These are phyloP conservation scores for Cornus kousa DNA, from an alignment of 148 eudicot species.

Conservation along the genomic window DNA sequence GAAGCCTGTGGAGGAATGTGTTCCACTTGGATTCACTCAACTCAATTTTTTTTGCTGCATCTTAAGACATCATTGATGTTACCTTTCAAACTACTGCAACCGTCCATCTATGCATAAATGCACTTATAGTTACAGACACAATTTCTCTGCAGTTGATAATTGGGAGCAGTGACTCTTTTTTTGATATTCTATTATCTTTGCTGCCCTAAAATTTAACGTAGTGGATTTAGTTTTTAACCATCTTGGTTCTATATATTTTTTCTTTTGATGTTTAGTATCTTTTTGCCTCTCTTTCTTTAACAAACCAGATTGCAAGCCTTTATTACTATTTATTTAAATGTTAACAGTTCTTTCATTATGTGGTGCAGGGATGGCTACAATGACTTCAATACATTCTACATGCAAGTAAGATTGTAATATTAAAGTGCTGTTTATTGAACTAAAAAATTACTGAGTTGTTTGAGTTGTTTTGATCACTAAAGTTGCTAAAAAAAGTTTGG, in stretches of 20 bases:
- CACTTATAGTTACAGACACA: no score
- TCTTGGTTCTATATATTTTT: not conserved
- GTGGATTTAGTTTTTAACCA: not conserved
- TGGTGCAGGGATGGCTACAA: constrained; percentile 96
- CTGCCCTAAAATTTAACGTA: not conserved
- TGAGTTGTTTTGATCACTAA: no score
- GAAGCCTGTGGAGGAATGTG: not conserved
- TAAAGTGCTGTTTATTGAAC: not conserved
- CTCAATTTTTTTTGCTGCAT: not conserved
- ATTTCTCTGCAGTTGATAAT: not conserved
- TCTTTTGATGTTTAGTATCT: not conserved
- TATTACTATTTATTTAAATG: not conserved
- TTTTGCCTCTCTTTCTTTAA: not conserved
- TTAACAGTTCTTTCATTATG: constrained; percentile 18
- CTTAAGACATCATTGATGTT: not conserved
- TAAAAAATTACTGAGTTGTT: not conserved
- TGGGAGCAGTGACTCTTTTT: not conserved
- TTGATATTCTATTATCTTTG: constrained; percentile 1
- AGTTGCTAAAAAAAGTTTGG: no score
- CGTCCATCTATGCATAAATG: no score
- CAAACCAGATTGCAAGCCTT: not conserved
- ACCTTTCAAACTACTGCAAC: no score
- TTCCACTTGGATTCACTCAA: not conserved
- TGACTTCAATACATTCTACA: constrained; percentile 97
- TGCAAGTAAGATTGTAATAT: constrained; percentile 74